Conservation (phyloP, 2,329 filamentous ascomycete species). For the Colletotrichum lupini region DNA sequence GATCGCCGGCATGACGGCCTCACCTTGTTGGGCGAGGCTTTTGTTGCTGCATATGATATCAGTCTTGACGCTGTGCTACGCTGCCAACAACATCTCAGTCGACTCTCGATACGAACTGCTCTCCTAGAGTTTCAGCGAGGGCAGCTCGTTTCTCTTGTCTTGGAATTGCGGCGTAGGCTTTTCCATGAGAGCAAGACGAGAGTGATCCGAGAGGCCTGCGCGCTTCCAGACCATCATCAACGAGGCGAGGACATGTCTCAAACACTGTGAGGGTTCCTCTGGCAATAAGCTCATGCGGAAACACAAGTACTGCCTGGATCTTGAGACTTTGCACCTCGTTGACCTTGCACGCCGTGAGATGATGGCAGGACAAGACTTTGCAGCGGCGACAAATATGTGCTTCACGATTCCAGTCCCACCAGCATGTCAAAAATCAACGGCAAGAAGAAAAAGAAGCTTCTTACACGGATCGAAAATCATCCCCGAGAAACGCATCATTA, state of each 20-base stretch:
- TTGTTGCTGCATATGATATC: constrained; percentile 23
- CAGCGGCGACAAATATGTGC: constrained; percentile 2
- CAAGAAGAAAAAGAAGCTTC: not conserved
- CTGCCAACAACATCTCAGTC: constrained; percentile 17
- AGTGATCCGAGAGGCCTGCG: constrained; percentile 3
- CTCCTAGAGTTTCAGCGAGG: constrained; percentile 8
- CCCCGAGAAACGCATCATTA: constrained; percentile 1
- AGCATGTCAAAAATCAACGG: not conserved
- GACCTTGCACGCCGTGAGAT: constrained; percentile 10
- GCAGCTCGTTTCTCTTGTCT: not conserved
- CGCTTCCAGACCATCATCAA: not conserved
- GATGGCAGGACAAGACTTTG: not conserved
- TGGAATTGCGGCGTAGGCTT: not conserved
- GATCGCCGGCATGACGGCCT: constrained; percentile 21
- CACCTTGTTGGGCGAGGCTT: constrained; percentile 10
- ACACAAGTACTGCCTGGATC: constrained; percentile 7
- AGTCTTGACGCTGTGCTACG: constrained; percentile 28
- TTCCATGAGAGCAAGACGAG: not conserved
- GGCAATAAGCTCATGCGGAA: constrained; percentile 17
- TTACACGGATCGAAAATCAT: not conserved
- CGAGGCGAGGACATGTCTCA: constrained; percentile 31
- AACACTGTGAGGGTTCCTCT: not conserved
- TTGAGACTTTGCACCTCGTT: constrained; percentile 1
- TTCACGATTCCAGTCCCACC: not conserved
- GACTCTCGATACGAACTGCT: constrained; percentile 36